Evolutionary conservation across 2,329 filamentous ascomycete genomes (phyloP).

Genomic region (Salinomyces thailandicus): DNA sequence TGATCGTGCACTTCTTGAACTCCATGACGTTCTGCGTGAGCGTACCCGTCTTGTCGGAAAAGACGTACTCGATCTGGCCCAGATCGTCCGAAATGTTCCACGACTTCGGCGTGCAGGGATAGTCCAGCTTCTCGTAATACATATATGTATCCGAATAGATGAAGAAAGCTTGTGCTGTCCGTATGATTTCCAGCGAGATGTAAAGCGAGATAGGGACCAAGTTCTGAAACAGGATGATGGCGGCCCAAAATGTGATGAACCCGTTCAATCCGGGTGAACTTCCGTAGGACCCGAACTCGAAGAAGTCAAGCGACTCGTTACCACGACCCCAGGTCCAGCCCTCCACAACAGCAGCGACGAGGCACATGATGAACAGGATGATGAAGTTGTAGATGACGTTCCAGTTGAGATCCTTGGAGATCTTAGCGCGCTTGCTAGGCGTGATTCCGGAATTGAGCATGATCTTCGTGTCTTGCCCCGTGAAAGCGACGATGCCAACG

Average conservation of each 20-base stretch:
- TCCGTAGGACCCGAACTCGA: conserved; percentile 68
- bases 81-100: conserved; percentile 99
- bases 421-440: conserved; percentile 82
- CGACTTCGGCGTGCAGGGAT: conserved; percentile 90
- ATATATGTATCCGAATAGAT: conserved; percentile 94
- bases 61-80: conserved; percentile 97
- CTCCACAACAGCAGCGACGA: conserved; percentile 74
- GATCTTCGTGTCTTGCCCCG: conserved; percentile 93
- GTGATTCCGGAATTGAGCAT: conserved; percentile 98
- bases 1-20: conserved; percentile 96
- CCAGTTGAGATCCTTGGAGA: conserved; percentile 90
- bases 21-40: conserved; percentile 94
- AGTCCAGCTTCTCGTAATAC: conserved; percentile 93
- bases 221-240: conserved; percentile 91
- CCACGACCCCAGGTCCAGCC: conserved; percentile 69
- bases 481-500: conserved; percentile 85
- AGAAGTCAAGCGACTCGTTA: conserved; percentile 65
- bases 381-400: conserved; percentile 96
- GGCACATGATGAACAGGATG: conserved; percentile 79
- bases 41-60: conserved; percentile 88
- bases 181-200: conserved; percentile 92
- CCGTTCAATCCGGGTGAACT: conserved; percentile 66
- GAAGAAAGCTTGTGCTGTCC: conserved; percentile 86
- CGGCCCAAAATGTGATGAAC: conserved; percentile 95
- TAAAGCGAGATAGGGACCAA: conserved; percentile 97